These are phyloP conservation scores for Trichophyton benhamiae DNA, from an alignment of 2,329 filamentous ascomycete genomes.

Conservation along the genomic window DNA sequence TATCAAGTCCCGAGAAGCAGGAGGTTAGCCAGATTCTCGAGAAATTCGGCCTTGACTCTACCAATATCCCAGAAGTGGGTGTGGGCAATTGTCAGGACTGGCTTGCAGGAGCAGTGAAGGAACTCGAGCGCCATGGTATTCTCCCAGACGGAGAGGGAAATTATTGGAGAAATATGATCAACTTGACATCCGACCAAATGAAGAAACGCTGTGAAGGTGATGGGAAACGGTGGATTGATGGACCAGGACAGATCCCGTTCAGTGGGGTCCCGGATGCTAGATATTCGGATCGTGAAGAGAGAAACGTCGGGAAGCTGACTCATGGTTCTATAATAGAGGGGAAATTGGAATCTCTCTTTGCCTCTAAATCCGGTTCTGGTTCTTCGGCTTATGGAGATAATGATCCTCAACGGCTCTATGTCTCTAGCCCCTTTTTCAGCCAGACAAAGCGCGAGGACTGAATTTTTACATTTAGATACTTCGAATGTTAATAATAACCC, in stretches of 20 bases:
- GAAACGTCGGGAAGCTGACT: neutral
- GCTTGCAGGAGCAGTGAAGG: neutral
- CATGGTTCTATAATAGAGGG: neutral
- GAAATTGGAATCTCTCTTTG: neutral
- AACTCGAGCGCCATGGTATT: neutral
- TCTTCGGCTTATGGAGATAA: neutral
- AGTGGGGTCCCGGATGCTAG: constrained; percentile 13
- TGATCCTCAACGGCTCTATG: neutral
- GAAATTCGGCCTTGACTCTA: constrained; percentile 10
- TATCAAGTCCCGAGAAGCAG: constrained; percentile 9
- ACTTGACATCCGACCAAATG: constrained; percentile 8
- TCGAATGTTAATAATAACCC: no score
- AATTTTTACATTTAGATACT: no score
- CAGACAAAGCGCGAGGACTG: neutral
- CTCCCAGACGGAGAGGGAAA: constrained; percentile 8
- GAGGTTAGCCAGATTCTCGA: constrained; percentile 6
- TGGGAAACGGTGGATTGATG: constrained; percentile 12
- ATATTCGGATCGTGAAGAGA: constrained; percentile 8
- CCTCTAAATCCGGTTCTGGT: neutral
- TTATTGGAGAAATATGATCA: constrained; percentile 16
- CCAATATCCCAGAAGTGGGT: constrained; percentile 15
- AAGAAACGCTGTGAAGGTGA: constrained; percentile 8
- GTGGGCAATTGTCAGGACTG: constrained; percentile 8
- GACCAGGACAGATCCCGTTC: neutral
- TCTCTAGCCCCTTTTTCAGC: constrained; percentile 1